Percentiles rank a stretch among this genome's conserved stretches.
Conservation (phyloP, 2,329 filamentous ascomycete genomes). For the Neonectria sp. region DNA sequence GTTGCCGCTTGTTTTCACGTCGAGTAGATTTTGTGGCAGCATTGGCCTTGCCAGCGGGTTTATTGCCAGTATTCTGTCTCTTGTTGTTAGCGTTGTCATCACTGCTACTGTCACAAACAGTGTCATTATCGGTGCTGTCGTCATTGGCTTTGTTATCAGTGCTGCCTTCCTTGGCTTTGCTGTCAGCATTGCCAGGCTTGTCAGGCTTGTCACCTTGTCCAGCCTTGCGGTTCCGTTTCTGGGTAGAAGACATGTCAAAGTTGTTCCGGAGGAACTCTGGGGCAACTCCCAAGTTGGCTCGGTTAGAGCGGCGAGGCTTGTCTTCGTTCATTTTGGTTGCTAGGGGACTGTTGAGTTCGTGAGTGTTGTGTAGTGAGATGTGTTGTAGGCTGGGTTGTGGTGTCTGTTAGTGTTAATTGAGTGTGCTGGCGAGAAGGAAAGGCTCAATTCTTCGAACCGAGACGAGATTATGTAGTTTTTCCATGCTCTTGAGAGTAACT, state of each 20-base stretch:
- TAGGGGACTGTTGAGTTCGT: neutral
- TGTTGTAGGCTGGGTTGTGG: neutral
- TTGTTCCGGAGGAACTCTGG: neutral
- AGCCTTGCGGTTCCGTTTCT: neutral
- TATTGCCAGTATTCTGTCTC: neutral
- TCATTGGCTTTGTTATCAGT: neutral
- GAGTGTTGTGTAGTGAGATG: neutral
- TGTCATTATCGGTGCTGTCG: neutral
- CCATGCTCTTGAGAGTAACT: neutral
- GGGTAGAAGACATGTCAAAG: neutral
- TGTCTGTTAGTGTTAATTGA: neutral
- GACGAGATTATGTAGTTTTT: neutral
- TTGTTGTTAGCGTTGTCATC: neutral
- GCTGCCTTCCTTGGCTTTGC: neutral
- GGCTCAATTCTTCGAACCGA: neutral
- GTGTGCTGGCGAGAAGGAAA: neutral
- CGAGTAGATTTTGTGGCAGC: too few relatives aligned
- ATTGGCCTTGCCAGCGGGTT: too few relatives aligned
- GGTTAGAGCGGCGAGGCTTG: neutral
- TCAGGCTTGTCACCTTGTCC: neutral
- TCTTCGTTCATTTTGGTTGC: neutral
- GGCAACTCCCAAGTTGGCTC: neutral
- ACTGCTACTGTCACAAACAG: neutral
- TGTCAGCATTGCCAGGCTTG: neutral
- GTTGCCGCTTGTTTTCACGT: too few relatives aligned